Base-by-base conservation (phyloP, 176 grass and related monocot genomes). In the Avena insularis region DNA sequence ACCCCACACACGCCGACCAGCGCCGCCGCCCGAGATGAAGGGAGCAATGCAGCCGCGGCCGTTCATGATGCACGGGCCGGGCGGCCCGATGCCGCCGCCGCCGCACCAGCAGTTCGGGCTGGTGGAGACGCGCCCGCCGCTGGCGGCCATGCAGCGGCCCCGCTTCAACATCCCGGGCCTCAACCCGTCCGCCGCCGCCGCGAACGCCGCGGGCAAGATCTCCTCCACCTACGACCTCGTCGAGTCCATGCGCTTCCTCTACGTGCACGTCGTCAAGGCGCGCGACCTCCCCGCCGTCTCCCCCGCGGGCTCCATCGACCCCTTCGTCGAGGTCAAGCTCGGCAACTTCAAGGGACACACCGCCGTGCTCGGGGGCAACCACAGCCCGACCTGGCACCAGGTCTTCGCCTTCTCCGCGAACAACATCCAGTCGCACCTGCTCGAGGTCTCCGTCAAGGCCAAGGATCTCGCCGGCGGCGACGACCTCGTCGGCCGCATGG, bases 191-290 rank as follows among this genome's bases (percentile, higher is more conserved):
- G 82, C 86, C 5, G 70, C 89, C 0, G 87, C 84, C 1, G 82
- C 81, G 15, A 33, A n/a, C 36, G 84, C 79, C 0, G 77, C 68
- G 0, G 90, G 93, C 72, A 98, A 98, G 89, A 95, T 94, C 72
- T 61, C 92, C 12, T 98, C 96, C 49, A 98, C 96, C 77, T 98
- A 98, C 80, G 96, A 98, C 84, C 91, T 98, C 23, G 96, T 98
- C 0, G 96, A 98, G 85, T 76, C 91, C 78, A 98, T 98, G 96
- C 80, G 80, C 9, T 95, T 89, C 88, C 94, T 98, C 57, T 98
- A 98, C 83, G 96, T 98, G 71, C 86, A 88, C 84, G 96, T 95
- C 3, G 93, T 95, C 47, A 98, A 98, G 90, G 96, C 96, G 36
- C 88, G 92, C 19, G 88, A 98, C 90, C 91, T 98, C 35, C 96